These are phyloP conservation scores for Phaeoacremonium minimum DNA, from an alignment of 2,329 filamentous ascomycete species.

Conservation along the genomic window DNA sequence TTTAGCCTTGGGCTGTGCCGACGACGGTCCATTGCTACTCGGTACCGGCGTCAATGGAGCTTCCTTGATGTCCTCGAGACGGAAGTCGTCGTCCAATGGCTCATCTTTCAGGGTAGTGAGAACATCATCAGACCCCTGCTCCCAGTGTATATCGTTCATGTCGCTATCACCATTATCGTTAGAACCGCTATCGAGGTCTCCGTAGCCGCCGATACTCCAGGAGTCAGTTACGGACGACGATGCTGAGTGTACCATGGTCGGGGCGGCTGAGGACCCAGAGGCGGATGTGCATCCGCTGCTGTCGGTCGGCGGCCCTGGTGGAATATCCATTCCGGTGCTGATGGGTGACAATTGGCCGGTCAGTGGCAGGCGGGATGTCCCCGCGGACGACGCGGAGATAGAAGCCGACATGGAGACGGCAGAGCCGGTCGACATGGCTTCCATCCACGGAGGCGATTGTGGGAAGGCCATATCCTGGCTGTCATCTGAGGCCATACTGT, in stretches of 20 bases:
- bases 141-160: slow-evolving; percentile 41
- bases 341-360: slow-evolving; percentile 49
- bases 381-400: slow-evolving; percentile 20
- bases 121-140: slow-evolving; percentile 39
- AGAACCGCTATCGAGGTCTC: slow-evolving; percentile 15
- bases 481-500: slow-evolving; percentile 40
- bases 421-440: slow-evolving; percentile 17
- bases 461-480: slow-evolving; percentile 25
- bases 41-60: slow-evolving; percentile 27
- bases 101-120: slow-evolving; percentile 51
- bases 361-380: slow-evolving; percentile 21
- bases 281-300: slow-evolving; percentile 17
- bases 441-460: slow-evolving; percentile 30
- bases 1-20: slow-evolving; percentile 42
- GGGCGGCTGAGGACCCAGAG: slow-evolving; percentile 32
- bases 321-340: slow-evolving; percentile 43
- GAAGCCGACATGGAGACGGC: slow-evolving; percentile 3
- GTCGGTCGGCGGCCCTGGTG: slow-evolving; percentile 12
- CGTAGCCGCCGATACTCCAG: slow-evolving; percentile 36
- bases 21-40: slow-evolving; percentile 12
- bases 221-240: slow-evolving; percentile 41
- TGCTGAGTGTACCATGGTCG: slow-evolving; percentile 38
- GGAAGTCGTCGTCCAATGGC: slow-evolving; percentile 51
- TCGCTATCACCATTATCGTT: slow-evolving; percentile 25
- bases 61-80: slow-evolving; percentile 47